Evolutionary conservation across 2,329 filamentous ascomycete species (phyloP).

Genomic region (Calonectria pteridis): DNA sequence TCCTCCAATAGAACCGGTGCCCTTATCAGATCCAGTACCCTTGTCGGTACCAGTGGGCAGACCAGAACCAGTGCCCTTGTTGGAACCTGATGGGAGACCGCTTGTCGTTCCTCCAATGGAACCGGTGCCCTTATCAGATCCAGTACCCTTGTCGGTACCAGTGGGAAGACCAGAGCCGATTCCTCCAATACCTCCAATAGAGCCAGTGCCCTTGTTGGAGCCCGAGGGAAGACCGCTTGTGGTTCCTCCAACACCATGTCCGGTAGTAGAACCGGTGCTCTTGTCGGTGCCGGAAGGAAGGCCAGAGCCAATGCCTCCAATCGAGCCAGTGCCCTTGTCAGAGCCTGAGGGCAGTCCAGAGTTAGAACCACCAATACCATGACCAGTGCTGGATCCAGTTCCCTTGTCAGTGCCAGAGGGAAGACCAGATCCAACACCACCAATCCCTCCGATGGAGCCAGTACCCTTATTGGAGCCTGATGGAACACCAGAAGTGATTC

Average conservation of each 20-base stretch:
- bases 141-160: neutral
- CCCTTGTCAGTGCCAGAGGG: neutral
- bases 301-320: too few relatives aligned
- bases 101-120: too few relatives aligned
- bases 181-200: neutral
- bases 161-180: neutral
- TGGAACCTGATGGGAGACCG: too few relatives aligned
- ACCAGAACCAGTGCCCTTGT: neutral
- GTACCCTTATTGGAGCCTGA: too few relatives aligned
- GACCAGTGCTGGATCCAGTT: neutral
- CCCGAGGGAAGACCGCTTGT: neutral
- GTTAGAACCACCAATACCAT: neutral
- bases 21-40: too few relatives aligned
- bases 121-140: too few relatives aligned
- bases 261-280: neutral
- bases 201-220: neutral
- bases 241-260: neutral
- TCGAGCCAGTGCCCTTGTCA: too few relatives aligned
- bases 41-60: neutral
- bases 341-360: too few relatives aligned
- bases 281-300: too few relatives aligned
- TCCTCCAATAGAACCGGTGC: too few relatives aligned
- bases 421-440: neutral
- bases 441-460: neutral
- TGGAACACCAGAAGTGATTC: neutral